Evolutionary conservation across 2,329 filamentous ascomycete genomes (phyloP), one percentile per base, ranked within the genome.

Genomic region (Periconia digitata): DNA sequence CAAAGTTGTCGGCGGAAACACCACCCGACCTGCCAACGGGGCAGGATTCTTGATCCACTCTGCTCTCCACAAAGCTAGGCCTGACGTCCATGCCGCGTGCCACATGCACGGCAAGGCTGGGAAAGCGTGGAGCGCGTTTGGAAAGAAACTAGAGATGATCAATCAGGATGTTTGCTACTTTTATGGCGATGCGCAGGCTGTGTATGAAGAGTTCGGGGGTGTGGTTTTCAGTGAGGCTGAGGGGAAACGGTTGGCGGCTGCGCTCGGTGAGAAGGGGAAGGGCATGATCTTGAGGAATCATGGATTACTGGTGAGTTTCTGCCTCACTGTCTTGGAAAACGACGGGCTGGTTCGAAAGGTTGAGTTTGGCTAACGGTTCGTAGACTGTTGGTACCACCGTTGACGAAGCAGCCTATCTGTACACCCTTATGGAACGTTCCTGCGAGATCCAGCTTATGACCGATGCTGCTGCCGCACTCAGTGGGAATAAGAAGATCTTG

Each of bases 351-450:
- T 8, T 24, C 3, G 10, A 35, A 21, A 22, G 32, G 8, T 4
- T n/a, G 22, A 8, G 35, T 10, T 22, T 40, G 8, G 29, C 32
- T 62, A 20, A 62, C 27, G 8, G 3, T 4, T 7, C 16, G 10
- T 6, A 70, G 67, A 88, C 85, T 0, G 86, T 89, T 0, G 87
- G 87, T 3, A 61, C 69, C 6, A 90, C 87, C 0, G 86, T 90
- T 2, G 87, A 90, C 62, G 87, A 90, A 69, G 87, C 87, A 1
- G 84, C 83, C 0, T 90, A 85, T 66, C 67, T 89, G 43, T 87
- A 89, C 63, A 83, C 82, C 0, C 71, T 86, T 38, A 76, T 89
- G 66, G 87, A 90, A 67, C 77, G 85, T 41, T 83, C 80, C 40
- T 90, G 87, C 64, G 78, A 83, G 47, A 79, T 87, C 24, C 86